Evolutionary conservation across 2,329 filamentous ascomycete species (phyloP).

Genomic region (Colletotrichum sp.): DNA sequence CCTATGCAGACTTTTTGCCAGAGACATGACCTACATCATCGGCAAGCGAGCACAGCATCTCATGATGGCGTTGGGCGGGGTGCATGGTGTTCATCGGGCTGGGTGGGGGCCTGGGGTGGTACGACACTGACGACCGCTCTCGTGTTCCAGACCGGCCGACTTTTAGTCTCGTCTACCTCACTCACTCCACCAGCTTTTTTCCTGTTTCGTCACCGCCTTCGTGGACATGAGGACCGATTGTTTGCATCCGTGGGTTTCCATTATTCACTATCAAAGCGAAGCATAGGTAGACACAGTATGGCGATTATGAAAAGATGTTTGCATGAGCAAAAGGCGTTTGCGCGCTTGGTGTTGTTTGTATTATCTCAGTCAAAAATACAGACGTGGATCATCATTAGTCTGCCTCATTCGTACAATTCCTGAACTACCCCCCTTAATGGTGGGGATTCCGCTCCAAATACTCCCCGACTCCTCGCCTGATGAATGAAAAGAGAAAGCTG

Average conservation of each 20-base stretch:
- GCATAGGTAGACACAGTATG: background rate
- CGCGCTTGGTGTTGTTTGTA: background rate
- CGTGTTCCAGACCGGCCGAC: background rate
- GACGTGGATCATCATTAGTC: background rate
- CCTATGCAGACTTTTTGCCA: no score
- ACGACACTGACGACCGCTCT: background rate
- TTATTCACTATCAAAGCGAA: background rate
- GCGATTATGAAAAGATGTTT: background rate
- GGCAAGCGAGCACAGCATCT: background rate
- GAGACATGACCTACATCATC: background rate
- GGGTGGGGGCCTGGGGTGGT: background rate
- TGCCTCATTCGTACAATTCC: background rate
- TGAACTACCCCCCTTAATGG: background rate
- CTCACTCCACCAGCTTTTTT: background rate
- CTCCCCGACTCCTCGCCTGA: background rate
- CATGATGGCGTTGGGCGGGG: background rate
- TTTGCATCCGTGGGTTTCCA: background rate
- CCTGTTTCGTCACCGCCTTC: background rate
- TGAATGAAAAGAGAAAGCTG: background rate
- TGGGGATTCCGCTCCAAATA: background rate
- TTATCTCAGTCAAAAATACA: background rate
- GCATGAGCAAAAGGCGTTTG: background rate
- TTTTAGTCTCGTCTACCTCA: background rate
- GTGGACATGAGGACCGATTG: no score
- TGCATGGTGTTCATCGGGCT: background rate